Conservation (phyloP, 768 basidiomycete species). For the Calocybe indica region DNA sequence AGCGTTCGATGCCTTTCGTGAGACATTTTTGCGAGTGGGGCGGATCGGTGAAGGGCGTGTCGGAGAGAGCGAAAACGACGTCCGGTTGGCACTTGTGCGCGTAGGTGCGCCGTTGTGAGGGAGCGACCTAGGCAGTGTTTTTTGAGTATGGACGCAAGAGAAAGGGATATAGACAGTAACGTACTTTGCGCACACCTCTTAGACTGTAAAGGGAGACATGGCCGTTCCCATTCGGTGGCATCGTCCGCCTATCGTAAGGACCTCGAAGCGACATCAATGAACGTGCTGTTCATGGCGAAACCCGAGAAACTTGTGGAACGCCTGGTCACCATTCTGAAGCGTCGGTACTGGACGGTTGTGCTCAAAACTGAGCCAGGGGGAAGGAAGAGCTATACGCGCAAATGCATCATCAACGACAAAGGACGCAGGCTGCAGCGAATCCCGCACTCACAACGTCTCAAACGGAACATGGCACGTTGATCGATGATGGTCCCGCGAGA, state of each 20-base stretch:
- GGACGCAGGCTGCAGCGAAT: not conserved
- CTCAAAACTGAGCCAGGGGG: constrained; percentile 66
- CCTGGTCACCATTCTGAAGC: constrained; percentile 36
- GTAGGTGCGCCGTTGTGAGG: constrained; percentile 50
- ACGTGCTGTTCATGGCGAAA: constrained; percentile 36
- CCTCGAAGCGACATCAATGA: too few species aligned
- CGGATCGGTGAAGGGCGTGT: constrained; percentile 58
- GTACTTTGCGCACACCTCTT: constrained; percentile 79
- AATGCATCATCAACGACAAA: constrained; percentile 1
- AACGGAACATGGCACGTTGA: constrained; percentile 56
- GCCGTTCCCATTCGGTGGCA: too few species aligned
- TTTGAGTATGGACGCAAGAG: constrained; percentile 37
- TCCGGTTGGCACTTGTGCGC: constrained; percentile 56
- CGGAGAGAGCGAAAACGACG: constrained; percentile 61
- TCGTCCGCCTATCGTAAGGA: too few species aligned
- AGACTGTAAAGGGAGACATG: constrained; percentile 52
- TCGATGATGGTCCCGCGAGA: constrained; percentile 56
- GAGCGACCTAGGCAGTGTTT: constrained; percentile 70
- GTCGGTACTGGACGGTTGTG: constrained; percentile 47
- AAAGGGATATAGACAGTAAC: constrained; percentile 56
- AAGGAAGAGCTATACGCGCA: constrained; percentile 37
- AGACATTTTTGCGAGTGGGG: constrained; percentile 75
- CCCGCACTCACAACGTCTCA: constrained; percentile 68
- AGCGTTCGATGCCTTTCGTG: constrained; percentile 71
- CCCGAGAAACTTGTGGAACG: constrained; percentile 60